Evolutionary conservation across 805 yeast species (phyloP), one percentile per base, ranked within the genome.

Genomic region (Lipomyces yamadae): DNA sequence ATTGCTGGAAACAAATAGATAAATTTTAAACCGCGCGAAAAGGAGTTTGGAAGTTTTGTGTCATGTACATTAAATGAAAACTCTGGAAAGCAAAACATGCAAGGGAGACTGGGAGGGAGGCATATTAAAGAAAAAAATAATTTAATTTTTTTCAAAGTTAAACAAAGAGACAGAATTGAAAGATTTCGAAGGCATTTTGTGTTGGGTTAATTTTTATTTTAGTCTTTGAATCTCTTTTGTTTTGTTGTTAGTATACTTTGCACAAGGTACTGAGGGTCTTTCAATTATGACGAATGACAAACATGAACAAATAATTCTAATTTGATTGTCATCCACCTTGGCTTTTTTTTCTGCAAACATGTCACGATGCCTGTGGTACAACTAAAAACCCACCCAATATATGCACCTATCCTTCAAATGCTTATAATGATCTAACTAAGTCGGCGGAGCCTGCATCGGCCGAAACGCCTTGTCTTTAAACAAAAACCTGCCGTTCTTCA

Each of bases 401-500:
- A 24, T 24, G 24, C 24, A 24, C 24, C 24, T 24, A 24, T 24
- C 24, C 24, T 24, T 24, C 24, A 24, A 24, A 42, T 42, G 48
- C 42, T 37, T 42, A 37, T 37, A 10, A 3, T 37, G 1, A 10
- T 37, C 13, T 35, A 8, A 35, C 39, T 35, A 35, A 2, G 39
- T 35, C 10, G 48, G 48, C 7, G 48, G 48, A 42, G 64, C 15
- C 32, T 52, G 4, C 15, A 52, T 29, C 45, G 70, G 64, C 13
- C 72, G 60, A 18, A 70, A 37, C 15, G 58, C 29, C 48, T 29
- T 34, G 8, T 64, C 81, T 66, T 80, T 82, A 74, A 87, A 86
- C 7, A 84, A 71, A 70, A 77, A 86, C 69, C 75, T 79, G 15
- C 84, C 77, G 32, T 76, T 78, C 56, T 81, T 66, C 4, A 82